Percentiles rank a stretch among this genome's conserved stretches.
Evolutionary conservation across 495 filamentous ascomycete species (phyloP).

Genomic region (Daldinia grandis): DNA sequence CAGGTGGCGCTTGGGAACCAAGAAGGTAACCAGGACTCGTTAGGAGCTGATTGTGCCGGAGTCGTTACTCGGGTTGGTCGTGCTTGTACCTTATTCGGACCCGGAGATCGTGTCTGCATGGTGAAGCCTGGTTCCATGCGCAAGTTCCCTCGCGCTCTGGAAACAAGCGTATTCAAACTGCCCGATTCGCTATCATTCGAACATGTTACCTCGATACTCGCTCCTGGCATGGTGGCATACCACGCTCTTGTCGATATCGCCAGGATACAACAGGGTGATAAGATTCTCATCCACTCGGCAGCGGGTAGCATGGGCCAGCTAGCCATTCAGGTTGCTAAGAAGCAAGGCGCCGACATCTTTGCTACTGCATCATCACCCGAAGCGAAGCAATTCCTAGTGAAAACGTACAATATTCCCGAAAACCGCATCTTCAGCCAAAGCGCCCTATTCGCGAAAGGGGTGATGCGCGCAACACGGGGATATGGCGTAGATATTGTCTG

Average conservation of each 20-base stretch:
- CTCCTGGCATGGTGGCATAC: conserved; percentile 4
- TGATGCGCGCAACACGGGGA: conserved; percentile 7
- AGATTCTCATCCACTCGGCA: conserved; percentile 17
- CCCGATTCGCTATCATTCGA: conserved; percentile 13
- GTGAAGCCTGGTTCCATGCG: conserved; percentile 1
- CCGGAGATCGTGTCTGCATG: conserved; percentile 14
- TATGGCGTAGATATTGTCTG: conserved; percentile 12
- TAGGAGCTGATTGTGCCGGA: conserved; percentile 11
- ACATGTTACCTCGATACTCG: conserved; percentile 1
- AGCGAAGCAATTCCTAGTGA: conserved; percentile 6
- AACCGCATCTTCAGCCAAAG: conserved; percentile 8
- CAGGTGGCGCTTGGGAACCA: not conserved
- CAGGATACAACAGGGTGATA: conserved; percentile 2
- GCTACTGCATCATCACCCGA: not conserved
- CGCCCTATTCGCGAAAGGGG: not conserved
- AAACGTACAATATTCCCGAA: conserved; percentile 4
- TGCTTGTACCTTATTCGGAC: not conserved
- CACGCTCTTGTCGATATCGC: conserved; percentile 10
- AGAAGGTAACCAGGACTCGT: not conserved
- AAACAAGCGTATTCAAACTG: conserved; percentile 12
- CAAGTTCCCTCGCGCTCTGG: conserved; percentile 7
- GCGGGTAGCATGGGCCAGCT: conserved; percentile 10
- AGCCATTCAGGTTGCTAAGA: conserved; percentile 10
- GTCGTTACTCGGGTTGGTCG: conserved; percentile 8
- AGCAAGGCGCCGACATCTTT: conserved; percentile 10